Conservation (phyloP, 2,329 filamentous ascomycete genomes). For the Fusarium temperatum region DNA sequence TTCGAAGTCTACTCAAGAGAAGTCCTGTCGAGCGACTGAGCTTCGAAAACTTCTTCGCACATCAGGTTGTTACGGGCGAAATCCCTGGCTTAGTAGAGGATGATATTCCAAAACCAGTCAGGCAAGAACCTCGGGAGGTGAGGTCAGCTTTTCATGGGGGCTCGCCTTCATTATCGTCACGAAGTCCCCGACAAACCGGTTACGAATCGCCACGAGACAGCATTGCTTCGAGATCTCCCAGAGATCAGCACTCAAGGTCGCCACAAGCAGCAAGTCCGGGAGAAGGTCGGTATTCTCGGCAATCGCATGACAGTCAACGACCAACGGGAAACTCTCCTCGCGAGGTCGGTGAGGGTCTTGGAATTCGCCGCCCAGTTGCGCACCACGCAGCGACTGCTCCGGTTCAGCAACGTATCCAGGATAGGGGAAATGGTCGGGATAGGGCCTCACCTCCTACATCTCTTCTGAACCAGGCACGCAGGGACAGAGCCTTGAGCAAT, state of each 20-base stretch:
- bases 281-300: conserved; percentile 48
- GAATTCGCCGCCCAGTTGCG: conserved; percentile 59
- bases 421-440: conserved; percentile 37
- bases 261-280: conserved; percentile 56
- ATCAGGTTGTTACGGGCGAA: conserved; percentile 74
- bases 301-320: conserved; percentile 44
- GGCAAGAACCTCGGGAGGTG: conserved; percentile 52
- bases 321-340: conserved; percentile 53
- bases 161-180: conserved; percentile 40
- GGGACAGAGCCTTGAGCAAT: conserved; percentile 41
- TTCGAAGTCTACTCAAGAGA: conserved; percentile 82
- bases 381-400: conserved; percentile 61
- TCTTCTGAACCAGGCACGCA: conserved; percentile 48
- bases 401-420: conserved; percentile 48
- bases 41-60: conserved; percentile 85
- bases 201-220: conserved; percentile 48
- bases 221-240: conserved; percentile 51
- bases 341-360: conserved; percentile 59
- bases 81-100: conserved; percentile 87
- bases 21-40: conserved; percentile 85
- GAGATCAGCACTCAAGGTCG: conserved; percentile 52
- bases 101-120: conserved; percentile 63
- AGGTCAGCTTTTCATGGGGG: conserved; percentile 47
- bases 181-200: conserved; percentile 50
- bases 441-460: conserved; percentile 40